Percentiles rank a stretch among this genome's conserved stretches.
phyloP scores from a whole-genome alignment of 1,284 basidiomycete species.

The Coniophora puteana region DNA sequence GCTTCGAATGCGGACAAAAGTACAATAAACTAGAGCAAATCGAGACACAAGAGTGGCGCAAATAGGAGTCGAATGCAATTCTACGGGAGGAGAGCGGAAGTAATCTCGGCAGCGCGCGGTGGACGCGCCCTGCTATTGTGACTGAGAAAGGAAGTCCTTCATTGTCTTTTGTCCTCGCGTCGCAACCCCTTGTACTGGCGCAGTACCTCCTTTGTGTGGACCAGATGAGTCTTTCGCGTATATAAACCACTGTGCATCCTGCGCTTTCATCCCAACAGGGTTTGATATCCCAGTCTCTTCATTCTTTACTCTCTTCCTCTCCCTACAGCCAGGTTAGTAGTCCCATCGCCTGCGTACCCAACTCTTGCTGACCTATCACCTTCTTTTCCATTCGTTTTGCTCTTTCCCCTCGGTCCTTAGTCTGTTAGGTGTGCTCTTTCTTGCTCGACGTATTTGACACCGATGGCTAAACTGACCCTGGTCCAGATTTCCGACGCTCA shows the following conservation, averaged over 20 bases:
- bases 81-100: constrained; percentile 9
- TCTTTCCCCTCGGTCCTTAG: constrained; percentile 11
- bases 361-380: constrained; percentile 8
- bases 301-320: constrained; percentile 8
- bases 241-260: constrained; percentile 21
- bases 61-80: not conserved
- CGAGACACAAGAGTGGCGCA: no score
- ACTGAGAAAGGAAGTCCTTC: constrained; percentile 20
- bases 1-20: no score
- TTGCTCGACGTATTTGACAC: constrained; percentile 1
- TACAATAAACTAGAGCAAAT: no score
- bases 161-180: constrained; percentile 27
- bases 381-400: no score
- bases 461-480: not conserved
- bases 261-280: constrained; percentile 23
- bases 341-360: constrained; percentile 1
- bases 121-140: constrained; percentile 20
- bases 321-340: constrained; percentile 25
- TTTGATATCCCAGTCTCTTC: constrained; percentile 30
- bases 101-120: constrained; percentile 1
- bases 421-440: constrained; percentile 19
- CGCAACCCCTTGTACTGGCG: constrained; percentile 18
- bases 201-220: constrained; percentile 19
- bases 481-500: constrained; percentile 10
- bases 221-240: constrained; percentile 1